Conservation (phyloP, 2,329 filamentous ascomycete genomes). For the Xylaria polymorpha region DNA sequence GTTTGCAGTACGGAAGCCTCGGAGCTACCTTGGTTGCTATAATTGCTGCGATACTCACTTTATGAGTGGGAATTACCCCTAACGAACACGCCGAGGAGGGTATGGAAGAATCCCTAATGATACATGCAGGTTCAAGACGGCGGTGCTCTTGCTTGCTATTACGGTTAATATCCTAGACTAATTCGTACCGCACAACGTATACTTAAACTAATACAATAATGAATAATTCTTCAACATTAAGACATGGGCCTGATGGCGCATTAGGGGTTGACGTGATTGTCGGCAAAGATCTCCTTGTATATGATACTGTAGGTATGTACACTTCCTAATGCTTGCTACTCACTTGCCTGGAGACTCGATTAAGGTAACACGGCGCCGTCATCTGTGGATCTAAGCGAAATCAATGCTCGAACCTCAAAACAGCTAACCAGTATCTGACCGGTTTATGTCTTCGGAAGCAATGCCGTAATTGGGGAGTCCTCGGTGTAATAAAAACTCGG, state of each 20-base stretch:
- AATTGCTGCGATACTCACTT: not conserved
- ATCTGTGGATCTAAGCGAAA: no score
- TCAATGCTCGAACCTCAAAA: no score
- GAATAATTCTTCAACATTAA: not conserved
- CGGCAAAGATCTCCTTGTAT: no score
- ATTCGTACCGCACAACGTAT: not conserved
- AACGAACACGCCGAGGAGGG: not conserved
- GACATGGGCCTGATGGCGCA: not conserved
- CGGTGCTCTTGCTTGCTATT: not conserved
- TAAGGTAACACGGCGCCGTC: no score
- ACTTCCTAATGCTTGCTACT: no score
- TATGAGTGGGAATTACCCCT: not conserved
- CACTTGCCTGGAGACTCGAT: no score
- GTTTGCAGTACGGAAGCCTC: not conserved
- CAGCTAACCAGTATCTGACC: no score
- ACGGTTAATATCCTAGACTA: not conserved
- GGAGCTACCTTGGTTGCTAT: not conserved
- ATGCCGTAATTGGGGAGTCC: no score
- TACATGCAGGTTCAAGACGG: not conserved
- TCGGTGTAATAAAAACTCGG: no score
- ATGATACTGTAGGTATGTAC: no score
- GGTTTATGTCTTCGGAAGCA: no score
- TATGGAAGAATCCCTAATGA: not conserved
- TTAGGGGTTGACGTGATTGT: not conserved
- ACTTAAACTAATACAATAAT: not conserved